Base-by-base conservation (phyloP, 768 basidiomycete species). In the Xerocomus potaroensis region DNA sequence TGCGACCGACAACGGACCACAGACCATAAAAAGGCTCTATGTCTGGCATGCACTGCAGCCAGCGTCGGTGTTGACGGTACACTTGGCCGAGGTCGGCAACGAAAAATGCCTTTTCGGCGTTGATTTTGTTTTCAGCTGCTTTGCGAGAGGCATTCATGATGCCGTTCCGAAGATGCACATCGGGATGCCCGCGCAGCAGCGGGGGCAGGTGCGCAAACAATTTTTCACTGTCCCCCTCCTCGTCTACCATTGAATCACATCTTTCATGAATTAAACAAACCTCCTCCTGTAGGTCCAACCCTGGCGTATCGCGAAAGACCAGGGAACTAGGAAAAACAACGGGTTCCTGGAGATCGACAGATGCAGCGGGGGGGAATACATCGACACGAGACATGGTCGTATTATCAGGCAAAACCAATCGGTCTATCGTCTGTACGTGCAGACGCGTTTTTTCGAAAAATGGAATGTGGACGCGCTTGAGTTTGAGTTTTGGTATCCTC, bases 31-130 rank as follows among this genome's bases (percentile, higher is more conserved):
- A 95, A 10, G 93, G 92, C 55, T 91, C 83, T n/a, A 97, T 81
- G 44, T 87, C 79, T 4, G 90, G 85, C 16, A 99, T 77, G 53
- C 76, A 77, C 15, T 71, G 64, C 48, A 74, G 72, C 95, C 95
- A 99, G 43, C 90, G 78, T 58, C 81, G 72, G 58, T 91, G 87
- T 62, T 95, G 92, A 43, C 71, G 72, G 65, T 88, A 96, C 5
- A 98, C 87, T 55, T 85, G 78, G 56, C 84, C 80, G 34, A 99
- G 81, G 67, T 99, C 96, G 10, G 88, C 92, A 10, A 96, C 94
- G 59, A 97, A 98, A 67, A 97, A 98, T 7, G 96, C 95, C 48
- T 83, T 84, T 70, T 97, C 96, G 10, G 92, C 86, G 59, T 91
- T 83, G 16, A 75, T 74, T 52, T 78, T 76, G 48, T 78, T 72